phyloP scores from a whole-genome alignment of 1,284 basidiomycete genomes.

The Meripilus lineatus region DNA sequence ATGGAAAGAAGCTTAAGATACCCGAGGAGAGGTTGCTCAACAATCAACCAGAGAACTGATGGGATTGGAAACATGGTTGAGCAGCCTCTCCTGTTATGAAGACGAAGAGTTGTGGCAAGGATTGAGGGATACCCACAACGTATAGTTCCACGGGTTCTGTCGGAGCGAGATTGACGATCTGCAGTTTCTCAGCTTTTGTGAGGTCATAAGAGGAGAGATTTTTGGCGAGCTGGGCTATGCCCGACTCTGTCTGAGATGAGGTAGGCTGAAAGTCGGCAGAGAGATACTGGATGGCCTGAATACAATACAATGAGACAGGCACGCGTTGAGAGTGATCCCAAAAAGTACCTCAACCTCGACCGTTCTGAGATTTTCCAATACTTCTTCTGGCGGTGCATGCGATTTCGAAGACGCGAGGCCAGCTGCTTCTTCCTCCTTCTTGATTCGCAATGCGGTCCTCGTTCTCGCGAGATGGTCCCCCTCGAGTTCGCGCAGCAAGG shows the following conservation, averaged over 20 bases:
- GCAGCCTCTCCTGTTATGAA: constrained; percentile 2
- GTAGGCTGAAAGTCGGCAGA: constrained; percentile 71
- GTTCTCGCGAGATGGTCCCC: constrained; percentile 62
- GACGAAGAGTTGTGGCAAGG: background rate
- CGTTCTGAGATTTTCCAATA: constrained; percentile 80
- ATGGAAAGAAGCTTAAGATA: background rate
- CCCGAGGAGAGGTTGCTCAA: constrained; percentile 5
- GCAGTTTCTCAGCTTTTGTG: constrained; percentile 89
- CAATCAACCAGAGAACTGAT: background rate
- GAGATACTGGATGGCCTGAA: constrained; percentile 79
- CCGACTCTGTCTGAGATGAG: constrained; percentile 57
- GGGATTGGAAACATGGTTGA: background rate
- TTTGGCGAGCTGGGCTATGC: constrained; percentile 64
- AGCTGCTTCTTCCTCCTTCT: constrained; percentile 62
- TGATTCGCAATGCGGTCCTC: constrained; percentile 58
- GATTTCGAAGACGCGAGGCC: constrained; percentile 25
- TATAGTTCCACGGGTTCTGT: constrained; percentile 83
- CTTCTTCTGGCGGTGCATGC: constrained; percentile 37
- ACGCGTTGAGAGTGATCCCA: background rate
- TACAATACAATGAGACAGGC: too few relatives aligned
- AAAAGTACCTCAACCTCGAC: constrained; percentile 81
- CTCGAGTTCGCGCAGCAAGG: constrained; percentile 75
- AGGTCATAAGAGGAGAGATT: constrained; percentile 65
- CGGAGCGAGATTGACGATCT: constrained; percentile 87
- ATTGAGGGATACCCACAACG: constrained; percentile 63